Evolutionary conservation across 2,329 filamentous ascomycete species (phyloP).

Genomic region (Claviceps pusilla): DNA sequence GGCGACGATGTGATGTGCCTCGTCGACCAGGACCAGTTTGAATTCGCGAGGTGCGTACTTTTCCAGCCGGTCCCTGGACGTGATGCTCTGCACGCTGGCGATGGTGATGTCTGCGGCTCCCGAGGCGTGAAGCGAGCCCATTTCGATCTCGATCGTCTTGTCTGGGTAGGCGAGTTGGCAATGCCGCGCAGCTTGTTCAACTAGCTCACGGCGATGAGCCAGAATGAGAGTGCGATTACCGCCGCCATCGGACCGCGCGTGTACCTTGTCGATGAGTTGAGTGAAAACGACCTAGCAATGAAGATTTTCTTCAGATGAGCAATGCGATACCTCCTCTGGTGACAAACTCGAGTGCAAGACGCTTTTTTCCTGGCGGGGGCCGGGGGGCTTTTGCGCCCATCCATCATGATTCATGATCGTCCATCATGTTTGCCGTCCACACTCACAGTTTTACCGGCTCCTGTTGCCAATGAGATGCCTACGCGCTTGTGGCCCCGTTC

Average conservation of each 20-base stretch:
- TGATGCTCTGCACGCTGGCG: slow-evolving; percentile 76
- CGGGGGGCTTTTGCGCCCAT: too few relatives aligned
- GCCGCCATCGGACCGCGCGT: slow-evolving; percentile 30
- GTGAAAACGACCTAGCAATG: slow-evolving; percentile 72
- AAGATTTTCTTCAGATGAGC: not conserved
- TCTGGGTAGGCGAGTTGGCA: slow-evolving; percentile 67
- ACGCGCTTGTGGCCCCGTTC: slow-evolving; percentile 60
- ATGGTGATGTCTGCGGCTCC: slow-evolving; percentile 84
- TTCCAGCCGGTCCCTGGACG: slow-evolving; percentile 55
- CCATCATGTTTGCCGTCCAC: not conserved
- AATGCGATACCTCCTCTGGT: not conserved
- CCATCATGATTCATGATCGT: not conserved
- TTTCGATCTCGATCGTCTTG: slow-evolving; percentile 77
- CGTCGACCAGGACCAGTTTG: slow-evolving; percentile 87
- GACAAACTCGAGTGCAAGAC: not conserved
- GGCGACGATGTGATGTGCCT: slow-evolving; percentile 92
- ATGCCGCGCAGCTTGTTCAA: slow-evolving; percentile 83
- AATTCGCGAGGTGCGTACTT: slow-evolving; percentile 71
- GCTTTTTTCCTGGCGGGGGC: too few relatives aligned
- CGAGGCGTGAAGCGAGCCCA: slow-evolving; percentile 63
- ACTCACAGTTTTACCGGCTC: slow-evolving; percentile 71
- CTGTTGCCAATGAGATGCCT: slow-evolving; percentile 75
- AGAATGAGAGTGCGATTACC: slow-evolving; percentile 71
- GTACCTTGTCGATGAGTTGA: slow-evolving; percentile 70
- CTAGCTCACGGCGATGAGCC: slow-evolving; percentile 81